These are phyloP conservation scores for Warburgia ugandensis DNA, from an alignment of 164 flowering plant species.

Conservation along the genomic window DNA sequence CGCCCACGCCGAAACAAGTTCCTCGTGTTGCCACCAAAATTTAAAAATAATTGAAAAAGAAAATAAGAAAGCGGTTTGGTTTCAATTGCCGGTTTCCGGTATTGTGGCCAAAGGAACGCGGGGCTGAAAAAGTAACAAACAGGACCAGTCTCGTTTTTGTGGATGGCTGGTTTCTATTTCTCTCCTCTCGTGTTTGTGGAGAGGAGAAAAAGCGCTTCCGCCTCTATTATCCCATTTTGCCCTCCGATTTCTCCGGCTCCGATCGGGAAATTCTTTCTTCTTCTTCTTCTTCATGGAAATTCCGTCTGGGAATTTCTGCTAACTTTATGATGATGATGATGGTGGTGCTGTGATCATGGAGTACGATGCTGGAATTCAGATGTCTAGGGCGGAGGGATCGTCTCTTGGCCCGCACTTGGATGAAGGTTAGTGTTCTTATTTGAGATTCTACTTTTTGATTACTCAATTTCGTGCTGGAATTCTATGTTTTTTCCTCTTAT, in stretches of 20 bases:
- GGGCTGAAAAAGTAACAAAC: neutral
- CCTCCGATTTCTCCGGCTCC: slow-evolving; percentile 3
- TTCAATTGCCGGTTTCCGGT: slow-evolving; percentile 7
- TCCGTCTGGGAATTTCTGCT: slow-evolving; percentile 18
- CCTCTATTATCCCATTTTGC: slow-evolving; percentile 4
- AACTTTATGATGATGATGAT: slow-evolving; percentile 15
- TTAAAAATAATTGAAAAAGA: too few species aligned
- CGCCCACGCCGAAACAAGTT: too few species aligned
- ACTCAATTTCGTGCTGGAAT: neutral
- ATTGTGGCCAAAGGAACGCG: neutral
- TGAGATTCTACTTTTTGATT: neutral
- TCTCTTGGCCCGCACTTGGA: slow-evolving; percentile 37
- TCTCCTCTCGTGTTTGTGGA: slow-evolving; percentile 31
- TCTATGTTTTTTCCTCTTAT: neutral
- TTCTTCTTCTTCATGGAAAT: neutral
- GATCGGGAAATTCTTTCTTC: slow-evolving; percentile 1
- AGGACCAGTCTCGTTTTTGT: neutral
- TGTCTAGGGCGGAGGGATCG: slow-evolving; percentile 38
- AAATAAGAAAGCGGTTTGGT: slow-evolving; percentile 1
- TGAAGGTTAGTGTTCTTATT: slow-evolving; percentile 26
- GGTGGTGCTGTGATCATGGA: slow-evolving; percentile 31
- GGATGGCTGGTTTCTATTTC: slow-evolving; percentile 33
- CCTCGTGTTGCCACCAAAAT: too few species aligned
- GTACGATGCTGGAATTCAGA: slow-evolving; percentile 47
- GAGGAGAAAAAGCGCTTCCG: slow-evolving; percentile 26